Base-by-base conservation (phyloP, 2,329 filamentous ascomycete genomes). In the Karstenula rhodostoma region DNA sequence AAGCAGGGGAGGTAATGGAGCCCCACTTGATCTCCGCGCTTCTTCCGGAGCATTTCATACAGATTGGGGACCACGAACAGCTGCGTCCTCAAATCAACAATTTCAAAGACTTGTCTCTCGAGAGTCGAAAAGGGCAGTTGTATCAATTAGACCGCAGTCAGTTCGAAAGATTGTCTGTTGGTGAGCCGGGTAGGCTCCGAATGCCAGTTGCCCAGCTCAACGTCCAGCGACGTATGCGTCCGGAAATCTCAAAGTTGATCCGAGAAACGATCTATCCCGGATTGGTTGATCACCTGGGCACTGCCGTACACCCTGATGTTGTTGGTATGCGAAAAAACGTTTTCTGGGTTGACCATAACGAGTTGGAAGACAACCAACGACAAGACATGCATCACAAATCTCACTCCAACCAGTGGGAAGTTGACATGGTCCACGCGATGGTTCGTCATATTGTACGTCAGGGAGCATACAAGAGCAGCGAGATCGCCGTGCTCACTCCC, bases 401-500 rank as follows among this genome's bases (percentile, higher is more conserved):
- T 0, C 80, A 82, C 51, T 81, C 80, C 10, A 90, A 90, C 57
- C 53, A 68, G 0, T 89, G 80, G 58, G 90, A 94, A 68, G 80
- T 89, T 0, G 79, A 86, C 0, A 89, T 94, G 86, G 84, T 85
- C 0, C 78, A 82, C 7, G 83, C 85, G 0, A 74, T 93, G 0
- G 86, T 92, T 0, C 82, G 82, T 0, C 89, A 94, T 68, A 75
- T 94, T 0, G 79, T 90, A 5, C 81, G 83, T 0, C 90, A 93
- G 69, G 89, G 89, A 0, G 70, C 67, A 0, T 92, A 93, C 70
- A 73, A 72, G 0, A 74, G 78, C 0, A 80, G 80, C 0, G 87
- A 93, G 1, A 90, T 94, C 59, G 89, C 90, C 0, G 86, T 94
- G 0, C 71, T 94, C 6, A 93, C 90, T 0, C 88, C 87, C 0